These are phyloP conservation scores for Barbarea vulgaris DNA, from an alignment of 345 rosid species.

Conservation along the genomic window DNA sequence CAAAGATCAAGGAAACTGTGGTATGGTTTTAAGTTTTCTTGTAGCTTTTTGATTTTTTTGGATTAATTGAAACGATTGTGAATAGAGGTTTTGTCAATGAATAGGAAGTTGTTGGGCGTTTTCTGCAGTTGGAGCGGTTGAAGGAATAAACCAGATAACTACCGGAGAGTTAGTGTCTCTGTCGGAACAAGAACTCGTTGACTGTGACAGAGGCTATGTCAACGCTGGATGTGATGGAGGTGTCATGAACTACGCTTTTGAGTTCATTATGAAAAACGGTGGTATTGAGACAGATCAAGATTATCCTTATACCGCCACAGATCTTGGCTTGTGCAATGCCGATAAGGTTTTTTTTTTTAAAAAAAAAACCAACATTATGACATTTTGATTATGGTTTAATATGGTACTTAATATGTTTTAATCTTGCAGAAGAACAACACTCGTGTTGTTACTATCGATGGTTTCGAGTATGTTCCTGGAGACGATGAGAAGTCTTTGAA, in stretches of 20 bases:
- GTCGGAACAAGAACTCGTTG: conserved; percentile 12
- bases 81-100: background rate
- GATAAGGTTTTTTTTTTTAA: background rate
- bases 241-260: conserved; percentile 9
- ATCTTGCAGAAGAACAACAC: background rate
- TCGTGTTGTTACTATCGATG: background rate
- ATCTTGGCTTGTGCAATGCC: background rate
- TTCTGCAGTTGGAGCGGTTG: conserved; percentile 4
- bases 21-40: background rate
- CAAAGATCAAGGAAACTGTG: conserved; percentile 19
- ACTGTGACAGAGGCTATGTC: conserved; percentile 8
- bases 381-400: too few relatives aligned
- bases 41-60: background rate
- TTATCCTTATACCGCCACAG: background rate
- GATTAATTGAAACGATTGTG: background rate
- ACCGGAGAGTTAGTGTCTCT: background rate
- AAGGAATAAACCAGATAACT: background rate
- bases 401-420: too few relatives aligned
- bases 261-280: background rate
- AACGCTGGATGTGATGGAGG: conserved; percentile 21
- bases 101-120: conserved; percentile 11
- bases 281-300: conserved; percentile 14
- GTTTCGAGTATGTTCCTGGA: conserved; percentile 1
- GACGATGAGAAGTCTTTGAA: conserved; percentile 3
- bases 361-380: too few relatives aligned